These are phyloP conservation scores for Eucalyptus dawsonii DNA, from an alignment of 345 rosid genomes.

Conservation along the genomic window DNA sequence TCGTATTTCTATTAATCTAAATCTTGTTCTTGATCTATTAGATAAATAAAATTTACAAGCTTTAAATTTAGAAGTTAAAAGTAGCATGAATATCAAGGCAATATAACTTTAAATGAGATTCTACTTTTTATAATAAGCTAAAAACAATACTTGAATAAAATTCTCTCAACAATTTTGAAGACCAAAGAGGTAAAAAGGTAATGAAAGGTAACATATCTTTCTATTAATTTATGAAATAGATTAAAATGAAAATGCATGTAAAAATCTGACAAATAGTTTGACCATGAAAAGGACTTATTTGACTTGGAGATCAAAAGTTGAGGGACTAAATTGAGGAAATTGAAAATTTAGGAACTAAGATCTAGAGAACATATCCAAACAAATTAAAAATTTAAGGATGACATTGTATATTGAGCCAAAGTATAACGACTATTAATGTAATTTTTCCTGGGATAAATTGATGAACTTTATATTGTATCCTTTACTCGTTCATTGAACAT, in stretches of 20 bases:
- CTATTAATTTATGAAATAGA: neutral
- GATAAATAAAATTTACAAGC: neutral
- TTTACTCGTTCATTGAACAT: neutral
- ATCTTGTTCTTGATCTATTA: neutral
- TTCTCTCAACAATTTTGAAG: neutral
- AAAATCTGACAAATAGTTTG: neutral
- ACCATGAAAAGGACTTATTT: neutral
- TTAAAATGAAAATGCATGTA: neutral
- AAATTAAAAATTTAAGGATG: neutral
- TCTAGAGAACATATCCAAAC: neutral
- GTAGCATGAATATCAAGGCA: neutral
- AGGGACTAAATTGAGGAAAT: neutral
- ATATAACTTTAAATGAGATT: neutral
- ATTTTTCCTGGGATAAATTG: neutral
- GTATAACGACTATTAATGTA: neutral
- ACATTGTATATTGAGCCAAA: neutral
- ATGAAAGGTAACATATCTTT: neutral
- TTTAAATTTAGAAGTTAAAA: neutral
- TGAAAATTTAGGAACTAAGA: neutral
- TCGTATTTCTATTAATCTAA: neutral
- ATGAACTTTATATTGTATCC: neutral
- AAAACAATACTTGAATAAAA: neutral
- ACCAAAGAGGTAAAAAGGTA: neutral
- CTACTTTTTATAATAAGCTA: neutral
- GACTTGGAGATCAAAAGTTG: neutral